These are phyloP conservation scores for Colletotrichum musae DNA, from an alignment of 2,329 filamentous ascomycete species.

Conservation along the genomic window DNA sequence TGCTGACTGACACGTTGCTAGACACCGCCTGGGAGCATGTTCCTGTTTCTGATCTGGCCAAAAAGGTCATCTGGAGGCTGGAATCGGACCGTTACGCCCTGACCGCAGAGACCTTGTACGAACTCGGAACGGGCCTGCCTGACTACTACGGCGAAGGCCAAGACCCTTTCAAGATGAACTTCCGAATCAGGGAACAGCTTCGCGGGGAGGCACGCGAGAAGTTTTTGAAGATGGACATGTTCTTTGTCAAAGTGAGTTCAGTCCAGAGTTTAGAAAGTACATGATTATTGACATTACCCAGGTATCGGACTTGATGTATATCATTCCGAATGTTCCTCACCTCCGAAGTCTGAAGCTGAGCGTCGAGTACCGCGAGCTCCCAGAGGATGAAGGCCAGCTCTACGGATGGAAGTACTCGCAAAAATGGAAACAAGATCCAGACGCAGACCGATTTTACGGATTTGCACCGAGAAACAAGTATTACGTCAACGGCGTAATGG, in stretches of 20 bases:
- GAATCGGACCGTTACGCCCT: constrained; percentile 71
- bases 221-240: constrained; percentile 73
- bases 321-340: constrained; percentile 71
- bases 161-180: constrained; percentile 60
- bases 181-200: constrained; percentile 61
- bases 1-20: constrained; percentile 46
- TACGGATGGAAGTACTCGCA: constrained; percentile 57
- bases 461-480: constrained; percentile 72
- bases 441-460: constrained; percentile 63
- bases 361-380: constrained; percentile 72
- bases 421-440: constrained; percentile 74
- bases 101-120: constrained; percentile 63
- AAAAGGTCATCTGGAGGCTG: constrained; percentile 71
- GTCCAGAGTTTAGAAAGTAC: no score
- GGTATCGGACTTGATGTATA: constrained; percentile 74
- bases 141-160: constrained; percentile 64
- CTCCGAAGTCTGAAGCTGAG: constrained; percentile 69
- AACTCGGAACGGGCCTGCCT: constrained; percentile 67
- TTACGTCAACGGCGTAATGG: constrained; percentile 69
- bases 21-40: constrained; percentile 72
- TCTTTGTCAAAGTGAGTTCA: constrained; percentile 74
- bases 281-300: constrained; percentile 48
- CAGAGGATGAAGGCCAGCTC: constrained; percentile 64
- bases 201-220: constrained; percentile 65
- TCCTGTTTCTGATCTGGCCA: constrained; percentile 68